Evolutionary conservation across 352 stramenopile species (phyloP), one percentile per base, ranked within the genome.

Genomic region (Phytophthora vignae): DNA sequence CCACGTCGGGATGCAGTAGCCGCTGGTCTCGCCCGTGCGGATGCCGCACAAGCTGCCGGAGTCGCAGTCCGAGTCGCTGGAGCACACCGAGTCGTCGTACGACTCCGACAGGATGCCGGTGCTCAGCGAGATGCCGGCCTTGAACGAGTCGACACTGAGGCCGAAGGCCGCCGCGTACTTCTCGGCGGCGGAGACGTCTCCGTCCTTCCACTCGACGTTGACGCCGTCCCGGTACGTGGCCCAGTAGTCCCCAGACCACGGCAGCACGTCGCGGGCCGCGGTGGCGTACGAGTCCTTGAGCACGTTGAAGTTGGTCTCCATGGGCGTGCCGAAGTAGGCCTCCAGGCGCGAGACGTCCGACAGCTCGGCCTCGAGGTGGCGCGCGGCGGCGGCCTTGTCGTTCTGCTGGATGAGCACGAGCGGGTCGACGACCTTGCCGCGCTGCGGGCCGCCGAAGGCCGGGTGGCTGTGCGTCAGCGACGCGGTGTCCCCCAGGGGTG

Each of bases 161-260:
- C 52, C 69, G 49, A 84, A 89, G 2, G 79, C 81, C 9, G 61
- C 63, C 4, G 81, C 81, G 59, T 89, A 89, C 50, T 89, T 89
- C 49, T 71, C 67, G 1, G 79, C 65, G 0, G 81, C 59, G 25
- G 78, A 83, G 9, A 60, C 14, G 7, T 81, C 67, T 8, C 64
- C 60, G 25, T 64, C 42, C 49, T 73, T 73, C 68, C 68, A 74
- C 22, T 62, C 55, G 48, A 36, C 49, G 79, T 92, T 92, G 70
- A 92, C 90, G 33, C 84, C 80, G 77, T 92, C 84, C 12, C 72
- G 67, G 75, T 88, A 90, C 54, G 73, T 73, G 19, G 84, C 78
- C 81, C 82, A 92, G 72, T 90, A 90, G 75, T 79, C 79, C 50
- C 78, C 76, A 3, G 81, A 79, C 81, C 81, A 89, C 17, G 81